These are phyloP conservation scores for Pseudomonodictys pantanalensis DNA, from an alignment of 495 filamentous ascomycete species.

Conservation along the genomic window DNA sequence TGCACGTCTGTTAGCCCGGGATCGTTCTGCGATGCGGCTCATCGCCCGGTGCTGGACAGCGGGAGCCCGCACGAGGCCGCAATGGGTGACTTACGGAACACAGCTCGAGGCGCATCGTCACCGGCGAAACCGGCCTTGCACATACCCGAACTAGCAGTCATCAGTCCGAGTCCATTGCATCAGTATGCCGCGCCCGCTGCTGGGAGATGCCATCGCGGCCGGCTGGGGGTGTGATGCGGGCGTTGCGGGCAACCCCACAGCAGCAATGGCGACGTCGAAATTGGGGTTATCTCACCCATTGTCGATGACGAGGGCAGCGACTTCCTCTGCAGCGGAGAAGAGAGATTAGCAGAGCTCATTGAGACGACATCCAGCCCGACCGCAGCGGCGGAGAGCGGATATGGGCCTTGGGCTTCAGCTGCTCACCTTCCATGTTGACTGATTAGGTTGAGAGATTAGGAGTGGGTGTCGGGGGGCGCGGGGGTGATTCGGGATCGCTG, in stretches of 20 bases:
- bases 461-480: conserved; percentile 34
- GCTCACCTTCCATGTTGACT: conserved; percentile 78
- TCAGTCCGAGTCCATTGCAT: conserved; percentile 30
- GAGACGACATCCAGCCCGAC: conserved; percentile 16
- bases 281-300: conserved; percentile 81
- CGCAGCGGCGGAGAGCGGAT: background rate
- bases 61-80: background rate
- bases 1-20: conserved; percentile 44
- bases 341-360: conserved; percentile 36
- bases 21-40: background rate
- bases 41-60: background rate
- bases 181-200: conserved; percentile 9
- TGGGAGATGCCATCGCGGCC: background rate
- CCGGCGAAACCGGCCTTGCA: conserved; percentile 99
- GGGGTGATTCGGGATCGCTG: conserved; percentile 27
- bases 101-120: conserved; percentile 99
- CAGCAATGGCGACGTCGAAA: conserved; percentile 23
- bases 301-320: conserved; percentile 99
- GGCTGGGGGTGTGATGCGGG: conserved; percentile 20
- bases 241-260: conserved; percentile 32
- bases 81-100: conserved; percentile 87
- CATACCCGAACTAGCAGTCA: conserved; percentile 86
- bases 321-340: conserved; percentile 75
- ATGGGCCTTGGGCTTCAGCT: conserved; percentile 43
- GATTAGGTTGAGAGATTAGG: conserved; percentile 41